These are phyloP conservation scores for Pleurotus giganteus DNA, from an alignment of 768 basidiomycete species.

Conservation along the genomic window DNA sequence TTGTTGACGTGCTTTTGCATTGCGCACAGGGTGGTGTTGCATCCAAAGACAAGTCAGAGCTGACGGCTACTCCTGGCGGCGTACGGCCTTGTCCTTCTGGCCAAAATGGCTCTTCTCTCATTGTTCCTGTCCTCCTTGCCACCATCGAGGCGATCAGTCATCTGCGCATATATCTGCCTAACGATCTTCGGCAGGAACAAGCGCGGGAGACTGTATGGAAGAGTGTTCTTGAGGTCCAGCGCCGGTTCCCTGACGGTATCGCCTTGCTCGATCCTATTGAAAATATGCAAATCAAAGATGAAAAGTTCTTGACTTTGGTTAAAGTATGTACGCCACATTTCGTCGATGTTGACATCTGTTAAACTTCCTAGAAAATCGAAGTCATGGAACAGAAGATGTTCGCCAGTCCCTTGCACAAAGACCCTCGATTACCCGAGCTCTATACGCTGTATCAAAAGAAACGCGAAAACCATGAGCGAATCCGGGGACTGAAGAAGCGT, in stretches of 20 bases:
- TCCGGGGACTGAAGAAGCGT: conserved; percentile 78
- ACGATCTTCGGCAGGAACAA: conserved; percentile 77
- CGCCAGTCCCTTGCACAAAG: conserved; percentile 73
- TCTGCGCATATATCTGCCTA: conserved; percentile 84
- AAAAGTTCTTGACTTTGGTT: conserved; percentile 84
- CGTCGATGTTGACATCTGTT: not conserved
- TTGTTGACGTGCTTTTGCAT: conserved; percentile 88
- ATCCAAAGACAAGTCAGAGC: conserved; percentile 55
- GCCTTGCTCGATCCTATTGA: conserved; percentile 86
- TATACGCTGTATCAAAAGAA: conserved; percentile 83
- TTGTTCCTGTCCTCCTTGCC: conserved; percentile 85
- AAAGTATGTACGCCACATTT: conserved; percentile 46
- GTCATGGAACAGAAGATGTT: conserved; percentile 85
- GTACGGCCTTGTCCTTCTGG: conserved; percentile 72
- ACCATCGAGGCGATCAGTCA: conserved; percentile 86
- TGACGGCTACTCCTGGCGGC: conserved; percentile 61
- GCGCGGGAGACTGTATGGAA: conserved; percentile 87
- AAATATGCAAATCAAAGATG: conserved; percentile 96
- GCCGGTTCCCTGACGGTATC: conserved; percentile 86
- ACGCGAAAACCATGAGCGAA: conserved; percentile 62
- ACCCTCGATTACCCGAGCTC: conserved; percentile 73
- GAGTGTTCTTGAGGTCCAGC: conserved; percentile 87
- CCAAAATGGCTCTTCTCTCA: conserved; percentile 77
- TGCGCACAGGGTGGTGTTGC: conserved; percentile 62
- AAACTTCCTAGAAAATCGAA: conserved; percentile 73